Evolutionary conservation across 2,329 filamentous ascomycete genomes (phyloP).

Genomic region (Monilinia aucupariae): DNA sequence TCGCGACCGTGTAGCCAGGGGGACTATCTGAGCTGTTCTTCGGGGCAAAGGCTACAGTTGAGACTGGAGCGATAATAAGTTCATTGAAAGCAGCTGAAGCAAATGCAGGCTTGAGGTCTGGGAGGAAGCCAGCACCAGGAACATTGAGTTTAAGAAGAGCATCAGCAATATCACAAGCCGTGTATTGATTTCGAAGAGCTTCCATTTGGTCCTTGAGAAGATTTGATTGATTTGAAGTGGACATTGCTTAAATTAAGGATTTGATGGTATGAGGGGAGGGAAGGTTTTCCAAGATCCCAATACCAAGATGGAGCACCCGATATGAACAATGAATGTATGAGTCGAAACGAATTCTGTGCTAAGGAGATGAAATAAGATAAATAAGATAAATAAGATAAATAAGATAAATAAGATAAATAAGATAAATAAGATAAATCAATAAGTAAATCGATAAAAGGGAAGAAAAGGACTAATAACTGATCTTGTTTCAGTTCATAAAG

Average conservation of each 20-base stretch:
- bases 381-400: too few relatives aligned
- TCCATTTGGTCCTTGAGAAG: conserved; percentile 18
- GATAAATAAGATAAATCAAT: too few relatives aligned
- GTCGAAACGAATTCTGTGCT: too few relatives aligned
- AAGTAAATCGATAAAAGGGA: too few relatives aligned
- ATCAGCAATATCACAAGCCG: conserved; percentile 61
- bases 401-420: too few relatives aligned
- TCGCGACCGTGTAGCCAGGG: conserved; percentile 32
- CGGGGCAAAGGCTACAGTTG: conserved; percentile 58
- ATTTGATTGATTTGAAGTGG: not conserved
- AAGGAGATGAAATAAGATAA: too few relatives aligned
- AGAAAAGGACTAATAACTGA: too few relatives aligned
- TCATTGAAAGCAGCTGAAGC: conserved; percentile 24
- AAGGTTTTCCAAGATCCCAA: not conserved
- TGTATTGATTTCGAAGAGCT: conserved; percentile 35
- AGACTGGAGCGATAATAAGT: conserved; percentile 44
- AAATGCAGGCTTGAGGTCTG: conserved; percentile 45
- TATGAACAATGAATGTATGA: too few relatives aligned
- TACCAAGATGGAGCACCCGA: not conserved
- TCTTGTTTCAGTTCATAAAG: too few relatives aligned
- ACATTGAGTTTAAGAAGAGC: conserved; percentile 65
- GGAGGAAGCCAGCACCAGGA: conserved; percentile 59
- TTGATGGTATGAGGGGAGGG: not conserved
- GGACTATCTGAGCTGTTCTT: conserved; percentile 45
- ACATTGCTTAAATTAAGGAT: conserved; percentile 5